These are phyloP conservation scores for Daldinia grandis DNA, from an alignment of 495 filamentous ascomycete genomes.

Conservation along the genomic window DNA sequence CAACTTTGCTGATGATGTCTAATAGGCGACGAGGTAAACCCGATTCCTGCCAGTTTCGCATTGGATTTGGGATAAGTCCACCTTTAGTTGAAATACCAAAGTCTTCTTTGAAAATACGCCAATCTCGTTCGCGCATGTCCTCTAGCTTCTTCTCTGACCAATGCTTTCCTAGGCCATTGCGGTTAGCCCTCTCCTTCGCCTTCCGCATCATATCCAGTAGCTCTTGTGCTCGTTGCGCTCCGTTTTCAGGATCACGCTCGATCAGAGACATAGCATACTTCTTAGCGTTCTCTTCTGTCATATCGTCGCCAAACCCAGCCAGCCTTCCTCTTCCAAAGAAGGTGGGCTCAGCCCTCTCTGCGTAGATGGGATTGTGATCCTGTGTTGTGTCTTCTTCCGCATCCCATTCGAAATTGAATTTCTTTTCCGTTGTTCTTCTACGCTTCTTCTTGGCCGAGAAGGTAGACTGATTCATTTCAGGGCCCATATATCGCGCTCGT, in stretches of 20 bases:
- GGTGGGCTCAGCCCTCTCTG: slow-evolving; percentile 58
- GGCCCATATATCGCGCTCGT: slow-evolving; percentile 90
- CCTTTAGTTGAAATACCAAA: slow-evolving; percentile 95
- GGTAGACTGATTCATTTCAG: slow-evolving; percentile 83
- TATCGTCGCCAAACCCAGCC: slow-evolving; percentile 84
- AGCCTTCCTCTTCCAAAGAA: slow-evolving; percentile 84
- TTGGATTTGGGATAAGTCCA: slow-evolving; percentile 91
- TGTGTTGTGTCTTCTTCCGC: slow-evolving; percentile 91
- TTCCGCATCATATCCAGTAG: slow-evolving; percentile 79
- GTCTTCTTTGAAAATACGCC: slow-evolving; percentile 99
- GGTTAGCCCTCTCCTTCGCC: slow-evolving; percentile 72
- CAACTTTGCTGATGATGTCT: slow-evolving; percentile 83
- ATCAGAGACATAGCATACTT: slow-evolving; percentile 83
- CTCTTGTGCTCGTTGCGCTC: slow-evolving; percentile 76
- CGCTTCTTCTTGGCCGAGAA: slow-evolving; percentile 98
- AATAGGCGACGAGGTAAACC: slow-evolving; percentile 80
- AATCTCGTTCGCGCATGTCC: slow-evolving; percentile 97
- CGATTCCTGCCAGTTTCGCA: slow-evolving; percentile 95
- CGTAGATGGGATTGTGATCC: slow-evolving; percentile 90
- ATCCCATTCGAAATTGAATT: slow-evolving; percentile 99
- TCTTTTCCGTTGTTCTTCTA: slow-evolving; percentile 89
- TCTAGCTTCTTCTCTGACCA: slow-evolving; percentile 97
- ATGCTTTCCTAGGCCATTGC: slow-evolving; percentile 83
- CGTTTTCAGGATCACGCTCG: slow-evolving; percentile 81
- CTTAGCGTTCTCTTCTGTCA: slow-evolving; percentile 70